Evolutionary conservation across 2,329 filamentous ascomycete species (phyloP).

Genomic region (Lecanicillium sp.): DNA sequence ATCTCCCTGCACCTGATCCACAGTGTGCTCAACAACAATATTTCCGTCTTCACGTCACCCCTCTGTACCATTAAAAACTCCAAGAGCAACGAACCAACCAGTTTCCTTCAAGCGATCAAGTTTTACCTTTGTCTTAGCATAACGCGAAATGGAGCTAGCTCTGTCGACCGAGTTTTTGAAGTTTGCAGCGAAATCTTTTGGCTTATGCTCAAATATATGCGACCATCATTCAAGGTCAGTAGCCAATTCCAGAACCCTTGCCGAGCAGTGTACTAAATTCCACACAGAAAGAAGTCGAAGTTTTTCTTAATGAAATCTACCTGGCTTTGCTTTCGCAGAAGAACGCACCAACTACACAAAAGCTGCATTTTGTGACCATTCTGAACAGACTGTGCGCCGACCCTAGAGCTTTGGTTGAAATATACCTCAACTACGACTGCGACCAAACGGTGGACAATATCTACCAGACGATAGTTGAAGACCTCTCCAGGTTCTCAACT

Average conservation of each 20-base stretch:
- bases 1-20: slow-evolving; percentile 93
- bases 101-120: slow-evolving; percentile 89
- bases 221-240: slow-evolving; percentile 80
- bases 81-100: slow-evolving; percentile 78
- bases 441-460: slow-evolving; percentile 94
- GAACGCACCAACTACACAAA: slow-evolving; percentile 81
- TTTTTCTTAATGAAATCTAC: slow-evolving; percentile 97
- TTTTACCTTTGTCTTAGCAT: slow-evolving; percentile 94
- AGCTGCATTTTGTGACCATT: slow-evolving; percentile 82
- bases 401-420: slow-evolving; percentile 81
- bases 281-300: slow-evolving; percentile 82
- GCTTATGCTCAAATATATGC: slow-evolving; percentile 91
- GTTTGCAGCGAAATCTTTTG: slow-evolving; percentile 97
- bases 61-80: slow-evolving; percentile 88
- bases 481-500: slow-evolving; percentile 80
- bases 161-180: slow-evolving; percentile 85
- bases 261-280: slow-evolving; percentile 16
- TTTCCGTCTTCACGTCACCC: slow-evolving; percentile 82
- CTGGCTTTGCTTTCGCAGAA: slow-evolving; percentile 82
- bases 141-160: slow-evolving; percentile 90
- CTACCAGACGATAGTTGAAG: slow-evolving; percentile 90
- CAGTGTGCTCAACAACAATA: slow-evolving; percentile 90
- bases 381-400: slow-evolving; percentile 79
- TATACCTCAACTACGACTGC: slow-evolving; percentile 97
- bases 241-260: background rate